phyloP scores from a whole-genome alignment of 306 rosid species.

The Hippophae gyantsensis region DNA sequence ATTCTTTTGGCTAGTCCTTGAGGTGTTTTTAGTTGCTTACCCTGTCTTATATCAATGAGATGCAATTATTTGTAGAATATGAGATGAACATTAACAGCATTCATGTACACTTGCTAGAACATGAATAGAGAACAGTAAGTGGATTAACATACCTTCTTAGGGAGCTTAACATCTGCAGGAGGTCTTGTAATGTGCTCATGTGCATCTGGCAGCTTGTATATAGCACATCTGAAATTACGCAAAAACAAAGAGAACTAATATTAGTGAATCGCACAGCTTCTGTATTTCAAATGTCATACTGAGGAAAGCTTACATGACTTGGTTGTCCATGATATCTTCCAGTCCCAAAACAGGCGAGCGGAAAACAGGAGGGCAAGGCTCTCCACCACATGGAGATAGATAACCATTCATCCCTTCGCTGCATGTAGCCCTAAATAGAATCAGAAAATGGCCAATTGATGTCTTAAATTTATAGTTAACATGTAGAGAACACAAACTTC shows the following conservation, averaged over 20 bases:
- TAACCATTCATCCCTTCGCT: conserved; percentile 98
- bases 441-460: conserved; percentile 43
- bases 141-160: conserved; percentile 52
- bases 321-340: conserved; percentile 93
- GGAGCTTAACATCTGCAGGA: conserved; percentile 62
- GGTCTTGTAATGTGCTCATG: conserved; percentile 70
- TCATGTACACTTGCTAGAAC: too few relatives aligned
- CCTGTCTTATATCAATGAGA: too few relatives aligned
- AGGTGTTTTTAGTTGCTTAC: too few relatives aligned
- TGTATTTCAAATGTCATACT: background rate
- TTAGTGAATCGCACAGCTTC: background rate
- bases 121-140: too few relatives aligned
- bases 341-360: conserved; percentile 77
- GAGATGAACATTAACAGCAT: too few relatives aligned
- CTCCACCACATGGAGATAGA: conserved; percentile 79
- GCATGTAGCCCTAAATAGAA: conserved; percentile 67
- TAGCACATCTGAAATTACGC: conserved; percentile 55
- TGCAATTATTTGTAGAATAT: too few relatives aligned
- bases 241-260: background rate
- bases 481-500: background rate
- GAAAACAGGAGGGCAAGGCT: conserved; percentile 91
- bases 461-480: conserved; percentile 22
- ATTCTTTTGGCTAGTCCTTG: too few relatives aligned
- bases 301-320: conserved; percentile 70
- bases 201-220: conserved; percentile 64